Percentiles rank a stretch among this genome's conserved stretches.
Evolutionary conservation across 345 rosid species (phyloP).

Genomic region (Lagerstroemia speciosa): DNA sequence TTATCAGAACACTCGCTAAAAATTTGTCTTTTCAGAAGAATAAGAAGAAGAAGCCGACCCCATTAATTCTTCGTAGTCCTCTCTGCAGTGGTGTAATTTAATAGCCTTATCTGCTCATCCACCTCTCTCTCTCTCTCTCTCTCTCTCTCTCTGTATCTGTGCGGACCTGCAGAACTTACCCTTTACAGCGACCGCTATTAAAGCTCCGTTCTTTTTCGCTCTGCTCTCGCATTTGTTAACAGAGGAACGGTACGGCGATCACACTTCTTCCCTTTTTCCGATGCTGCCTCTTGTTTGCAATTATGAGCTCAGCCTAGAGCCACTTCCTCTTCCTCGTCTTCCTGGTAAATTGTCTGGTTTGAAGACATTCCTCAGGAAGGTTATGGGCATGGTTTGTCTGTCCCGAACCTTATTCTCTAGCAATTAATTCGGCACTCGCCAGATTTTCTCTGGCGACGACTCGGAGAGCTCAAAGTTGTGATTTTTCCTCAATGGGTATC

Average conservation of each 20-base stretch:
- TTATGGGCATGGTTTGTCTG: slow-evolving; percentile 4
- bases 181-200: slow-evolving; percentile 21
- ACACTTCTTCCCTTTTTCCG: neutral
- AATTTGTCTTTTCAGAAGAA: slow-evolving; percentile 2
- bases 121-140: neutral
- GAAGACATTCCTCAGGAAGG: slow-evolving; percentile 2
- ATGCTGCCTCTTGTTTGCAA: neutral
- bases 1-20: slow-evolving; percentile 1
- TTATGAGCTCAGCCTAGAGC: neutral
- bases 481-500: neutral
- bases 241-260: neutral
- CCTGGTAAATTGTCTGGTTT: neutral
- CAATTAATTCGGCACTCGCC: neutral
- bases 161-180: slow-evolving; percentile 9
- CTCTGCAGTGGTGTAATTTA: neutral
- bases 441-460: neutral
- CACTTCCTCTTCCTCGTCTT: neutral
- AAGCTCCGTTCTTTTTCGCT: neutral
- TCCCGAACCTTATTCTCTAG: neutral
- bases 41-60: neutral
- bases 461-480: neutral
- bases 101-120: slow-evolving; percentile 3
- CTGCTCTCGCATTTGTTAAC: slow-evolving; percentile 3
- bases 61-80: slow-evolving; percentile 7
- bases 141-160: slow-evolving; percentile 1